These are phyloP conservation scores for Leptographium procerum DNA, from an alignment of 2,329 filamentous ascomycete genomes.

Conservation along the genomic window DNA sequence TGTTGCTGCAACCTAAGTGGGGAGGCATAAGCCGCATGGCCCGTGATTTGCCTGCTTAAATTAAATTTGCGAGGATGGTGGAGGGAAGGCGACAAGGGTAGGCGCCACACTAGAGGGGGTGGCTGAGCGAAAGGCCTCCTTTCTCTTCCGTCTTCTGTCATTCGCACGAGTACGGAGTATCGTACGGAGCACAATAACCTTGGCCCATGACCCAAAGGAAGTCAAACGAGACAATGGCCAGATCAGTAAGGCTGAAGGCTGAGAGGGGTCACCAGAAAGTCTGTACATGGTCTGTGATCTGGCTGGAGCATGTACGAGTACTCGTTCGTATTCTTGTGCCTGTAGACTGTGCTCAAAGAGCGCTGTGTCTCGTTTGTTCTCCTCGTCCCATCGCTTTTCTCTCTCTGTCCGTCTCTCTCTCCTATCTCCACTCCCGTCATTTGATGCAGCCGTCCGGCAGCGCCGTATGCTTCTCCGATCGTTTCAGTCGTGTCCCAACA, in stretches of 20 bases:
- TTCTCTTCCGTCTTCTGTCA: background rate
- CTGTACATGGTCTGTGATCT: too few relatives aligned
- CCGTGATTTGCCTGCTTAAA: background rate
- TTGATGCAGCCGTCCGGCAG: background rate
- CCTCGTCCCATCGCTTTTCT: too few relatives aligned
- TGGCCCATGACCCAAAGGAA: too few relatives aligned
- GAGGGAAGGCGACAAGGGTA: background rate
- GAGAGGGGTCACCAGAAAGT: too few relatives aligned
- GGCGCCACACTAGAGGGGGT: background rate
- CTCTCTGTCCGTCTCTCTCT: too few relatives aligned
- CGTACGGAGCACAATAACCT: background rate
- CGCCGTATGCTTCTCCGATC: background rate
- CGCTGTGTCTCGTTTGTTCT: background rate
- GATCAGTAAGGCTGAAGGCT: too few relatives aligned
- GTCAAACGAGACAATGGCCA: too few relatives aligned
- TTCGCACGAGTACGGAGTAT: background rate
- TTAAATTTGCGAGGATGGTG: background rate
- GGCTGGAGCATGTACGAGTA: too few relatives aligned
- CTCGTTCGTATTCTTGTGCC: too few relatives aligned
- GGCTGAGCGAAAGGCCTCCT: background rate
- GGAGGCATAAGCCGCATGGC: conserved; percentile 8
- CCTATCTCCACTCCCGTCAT: background rate
- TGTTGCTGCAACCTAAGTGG: conserved; percentile 11
- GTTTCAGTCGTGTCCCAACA: background rate
- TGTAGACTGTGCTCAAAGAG: too few relatives aligned